Percentiles rank a stretch among this genome's conserved stretches.
Conservation (phyloP, 106 monocot species). For the Allium sativum region DNA sequence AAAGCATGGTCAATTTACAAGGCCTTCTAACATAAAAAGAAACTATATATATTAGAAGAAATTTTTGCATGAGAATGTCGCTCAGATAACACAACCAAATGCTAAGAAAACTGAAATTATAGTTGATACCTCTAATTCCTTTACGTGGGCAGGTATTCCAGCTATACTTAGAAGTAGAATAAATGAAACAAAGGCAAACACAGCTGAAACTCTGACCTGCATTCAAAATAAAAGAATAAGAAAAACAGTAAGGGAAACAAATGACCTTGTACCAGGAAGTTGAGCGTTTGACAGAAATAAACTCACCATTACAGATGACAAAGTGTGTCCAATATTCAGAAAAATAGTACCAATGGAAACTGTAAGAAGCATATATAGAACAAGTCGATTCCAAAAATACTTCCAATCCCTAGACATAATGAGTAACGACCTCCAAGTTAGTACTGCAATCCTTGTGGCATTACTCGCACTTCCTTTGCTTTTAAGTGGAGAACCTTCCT, state of each 20-base stretch:
- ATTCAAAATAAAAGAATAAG: slow-evolving; percentile 3
- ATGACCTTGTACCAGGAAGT: too few relatives aligned
- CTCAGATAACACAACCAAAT: not conserved
- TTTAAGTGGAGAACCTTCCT: slow-evolving; percentile 83
- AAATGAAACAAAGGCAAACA: slow-evolving; percentile 87
- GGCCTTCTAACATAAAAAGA: too few relatives aligned
- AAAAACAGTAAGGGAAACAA: too few relatives aligned
- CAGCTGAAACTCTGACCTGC: slow-evolving; percentile 79
- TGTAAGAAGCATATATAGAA: slow-evolving; percentile 56
- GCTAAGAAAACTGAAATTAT: not conserved
- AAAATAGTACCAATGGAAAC: slow-evolving; percentile 80
- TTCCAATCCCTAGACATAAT: slow-evolving; percentile 94
- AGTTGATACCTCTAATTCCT: slow-evolving; percentile 67
- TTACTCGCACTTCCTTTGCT: slow-evolving; percentile 59
- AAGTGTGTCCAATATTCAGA: slow-evolving; percentile 64
- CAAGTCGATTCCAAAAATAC: slow-evolving; percentile 81
- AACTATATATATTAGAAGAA: too few relatives aligned
- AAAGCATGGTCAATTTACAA: too few relatives aligned
- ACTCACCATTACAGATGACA: slow-evolving; percentile 90
- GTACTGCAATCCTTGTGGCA: slow-evolving; percentile 53
- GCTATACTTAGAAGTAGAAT: slow-evolving; percentile 65
- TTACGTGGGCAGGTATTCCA: slow-evolving; percentile 75
- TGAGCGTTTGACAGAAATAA: not conserved
- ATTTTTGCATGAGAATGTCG: too few relatives aligned
- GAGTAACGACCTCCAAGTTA: slow-evolving; percentile 86